Evolutionary conservation across 192 early-diverging fungal species (phyloP).

Genomic region (Backusella psychrophila): DNA sequence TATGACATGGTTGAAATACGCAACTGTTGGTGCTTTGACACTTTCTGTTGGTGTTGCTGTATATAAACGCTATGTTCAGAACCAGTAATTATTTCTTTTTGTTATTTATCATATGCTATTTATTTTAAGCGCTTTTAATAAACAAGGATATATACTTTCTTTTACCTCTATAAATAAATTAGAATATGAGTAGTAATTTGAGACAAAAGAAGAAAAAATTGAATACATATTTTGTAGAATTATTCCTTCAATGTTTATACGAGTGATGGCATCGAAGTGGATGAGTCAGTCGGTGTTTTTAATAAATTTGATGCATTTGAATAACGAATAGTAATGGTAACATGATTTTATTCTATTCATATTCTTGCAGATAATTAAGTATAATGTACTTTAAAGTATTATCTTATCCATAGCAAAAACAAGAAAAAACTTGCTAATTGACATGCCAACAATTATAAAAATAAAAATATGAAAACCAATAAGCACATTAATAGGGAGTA

Average conservation of each 20-base stretch:
- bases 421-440: background rate
- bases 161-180: no score
- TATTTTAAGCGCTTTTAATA: background rate
- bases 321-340: background rate
- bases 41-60: slow-evolving; percentile 12
- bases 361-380: no score
- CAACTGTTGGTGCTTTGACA: background rate
- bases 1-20: background rate
- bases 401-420: no score
- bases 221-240: no score
- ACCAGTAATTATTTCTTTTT: background rate
- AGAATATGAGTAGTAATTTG: no score
- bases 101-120: background rate
- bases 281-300: background rate
- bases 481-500: background rate
- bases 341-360: background rate
- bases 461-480: background rate
- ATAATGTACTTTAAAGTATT: no score
- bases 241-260: no score
- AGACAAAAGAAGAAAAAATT: no score
- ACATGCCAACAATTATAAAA: background rate
- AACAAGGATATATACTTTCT: background rate
- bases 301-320: background rate
- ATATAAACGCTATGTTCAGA: slow-evolving; percentile 3
- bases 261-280: no score